These are phyloP conservation scores for Tylopilus vinaceipallidus DNA, from an alignment of 768 basidiomycete genomes.

Conservation along the genomic window DNA sequence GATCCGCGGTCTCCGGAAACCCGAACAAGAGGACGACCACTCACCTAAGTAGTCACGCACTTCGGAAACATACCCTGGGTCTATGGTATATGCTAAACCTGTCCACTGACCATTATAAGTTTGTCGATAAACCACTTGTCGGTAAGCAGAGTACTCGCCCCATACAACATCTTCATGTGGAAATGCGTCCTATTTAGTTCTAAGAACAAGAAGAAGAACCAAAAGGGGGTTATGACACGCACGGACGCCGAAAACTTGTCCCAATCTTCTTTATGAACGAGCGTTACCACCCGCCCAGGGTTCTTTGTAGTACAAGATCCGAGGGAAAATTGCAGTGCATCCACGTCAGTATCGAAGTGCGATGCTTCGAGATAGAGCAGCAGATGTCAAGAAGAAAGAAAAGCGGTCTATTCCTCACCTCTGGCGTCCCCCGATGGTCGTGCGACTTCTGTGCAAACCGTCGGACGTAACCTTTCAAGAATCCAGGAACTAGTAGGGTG, in stretches of 20 bases:
- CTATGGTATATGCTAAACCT: conserved; percentile 89
- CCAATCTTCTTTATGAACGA: conserved; percentile 90
- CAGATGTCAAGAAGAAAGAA: not conserved
- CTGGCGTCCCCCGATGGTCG: conserved; percentile 89
- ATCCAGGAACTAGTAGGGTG: conserved; percentile 59
- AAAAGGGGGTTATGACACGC: conserved; percentile 17
- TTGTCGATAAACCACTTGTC: not conserved
- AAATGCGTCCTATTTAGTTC: conserved; percentile 27
- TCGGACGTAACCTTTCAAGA: conserved; percentile 86
- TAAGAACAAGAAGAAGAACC: not conserved
- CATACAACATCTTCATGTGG: conserved; percentile 45
- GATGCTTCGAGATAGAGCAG: not conserved
- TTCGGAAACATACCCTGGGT: conserved; percentile 68
- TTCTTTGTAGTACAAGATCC: conserved; percentile 39
- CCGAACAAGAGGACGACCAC: conserved; percentile 1
- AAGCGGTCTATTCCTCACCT: conserved; percentile 41
- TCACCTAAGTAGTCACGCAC: conserved; percentile 83
- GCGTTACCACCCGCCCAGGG: conserved; percentile 88
- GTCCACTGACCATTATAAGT: not conserved
- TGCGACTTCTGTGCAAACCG: conserved; percentile 90
- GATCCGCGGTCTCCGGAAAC: not conserved
- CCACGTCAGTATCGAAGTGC: not conserved
- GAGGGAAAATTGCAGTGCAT: not conserved
- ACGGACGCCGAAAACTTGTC: conserved; percentile 68
- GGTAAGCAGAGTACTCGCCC: conserved; percentile 47